Conservation (phyloP, 768 basidiomycete genomes). For the Amanita phalloides region DNA sequence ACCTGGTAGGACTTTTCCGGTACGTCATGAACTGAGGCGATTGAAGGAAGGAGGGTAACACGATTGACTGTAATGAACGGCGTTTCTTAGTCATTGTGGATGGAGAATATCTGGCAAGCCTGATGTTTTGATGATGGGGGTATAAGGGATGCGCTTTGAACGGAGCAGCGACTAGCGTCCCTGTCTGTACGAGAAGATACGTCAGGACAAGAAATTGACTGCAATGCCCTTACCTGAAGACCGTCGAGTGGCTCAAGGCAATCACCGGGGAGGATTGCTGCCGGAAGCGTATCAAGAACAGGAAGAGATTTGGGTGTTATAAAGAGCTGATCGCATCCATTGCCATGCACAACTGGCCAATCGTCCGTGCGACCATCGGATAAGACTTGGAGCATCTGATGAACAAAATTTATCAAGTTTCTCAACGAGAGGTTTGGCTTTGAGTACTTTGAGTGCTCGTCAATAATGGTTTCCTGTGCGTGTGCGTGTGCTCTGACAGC, state of each 20-base stretch:
- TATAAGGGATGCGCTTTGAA: not conserved
- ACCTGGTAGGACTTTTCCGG: not conserved
- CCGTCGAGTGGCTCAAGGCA: not conserved
- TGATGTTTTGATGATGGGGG: not conserved
- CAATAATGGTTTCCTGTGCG: no score
- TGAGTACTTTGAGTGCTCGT: no score
- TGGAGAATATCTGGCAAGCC: not conserved
- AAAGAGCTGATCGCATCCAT: not conserved
- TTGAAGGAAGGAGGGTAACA: not conserved
- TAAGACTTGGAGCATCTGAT: no score
- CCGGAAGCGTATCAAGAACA: not conserved
- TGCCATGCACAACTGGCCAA: no score
- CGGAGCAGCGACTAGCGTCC: not conserved
- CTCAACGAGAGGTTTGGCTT: no score
- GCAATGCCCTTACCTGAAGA: not conserved
- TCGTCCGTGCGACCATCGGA: no score
- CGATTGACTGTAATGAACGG: not conserved
- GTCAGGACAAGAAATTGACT: not conserved
- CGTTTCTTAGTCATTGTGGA: slow-evolving; percentile 3
- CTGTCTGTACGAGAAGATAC: not conserved
- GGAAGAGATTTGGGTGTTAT: not conserved
- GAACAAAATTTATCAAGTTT: no score
- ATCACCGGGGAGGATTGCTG: not conserved
- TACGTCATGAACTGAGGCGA: not conserved
- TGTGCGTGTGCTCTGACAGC: no score